phyloP scores from a whole-genome alignment of 495 filamentous ascomycete genomes.

The Xylaria castorea region DNA sequence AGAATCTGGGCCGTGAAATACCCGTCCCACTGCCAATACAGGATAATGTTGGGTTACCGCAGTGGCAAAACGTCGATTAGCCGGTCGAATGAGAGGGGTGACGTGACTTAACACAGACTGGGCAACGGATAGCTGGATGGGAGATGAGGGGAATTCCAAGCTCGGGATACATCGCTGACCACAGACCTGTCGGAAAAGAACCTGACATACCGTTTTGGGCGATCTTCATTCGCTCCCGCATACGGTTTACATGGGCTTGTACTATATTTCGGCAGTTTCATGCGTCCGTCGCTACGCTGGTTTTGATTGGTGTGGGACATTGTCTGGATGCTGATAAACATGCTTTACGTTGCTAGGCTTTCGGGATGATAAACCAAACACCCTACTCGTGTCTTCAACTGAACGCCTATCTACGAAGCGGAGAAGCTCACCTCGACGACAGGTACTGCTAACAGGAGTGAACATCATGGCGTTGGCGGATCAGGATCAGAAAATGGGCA shows the following conservation, averaged over 20 bases:
- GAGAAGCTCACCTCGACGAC: background rate
- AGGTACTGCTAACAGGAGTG: background rate
- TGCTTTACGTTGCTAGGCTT: background rate
- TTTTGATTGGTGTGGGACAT: background rate
- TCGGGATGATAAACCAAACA: background rate
- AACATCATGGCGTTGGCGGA: constrained; percentile 34
- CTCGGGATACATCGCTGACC: constrained; percentile 1
- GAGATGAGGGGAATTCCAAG: constrained; percentile 16
- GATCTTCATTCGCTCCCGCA: constrained; percentile 15
- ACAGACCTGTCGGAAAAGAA: background rate
- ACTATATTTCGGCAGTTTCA: constrained; percentile 18
- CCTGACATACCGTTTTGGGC: background rate
- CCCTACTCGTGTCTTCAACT: background rate
- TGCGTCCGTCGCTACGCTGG: constrained; percentile 1
- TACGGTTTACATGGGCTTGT: background rate
- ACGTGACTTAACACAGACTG: constrained; percentile 6
- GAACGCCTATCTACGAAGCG: background rate
- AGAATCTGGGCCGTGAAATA: constrained; percentile 1
- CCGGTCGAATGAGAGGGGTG: constrained; percentile 10
- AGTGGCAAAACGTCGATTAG: constrained; percentile 12
- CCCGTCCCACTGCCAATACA: constrained; percentile 6
- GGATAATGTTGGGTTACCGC: constrained; percentile 1
- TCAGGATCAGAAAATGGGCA: constrained; percentile 33
- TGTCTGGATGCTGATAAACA: background rate
- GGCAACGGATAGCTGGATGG: constrained; percentile 3